Base-by-base conservation (phyloP, 768 basidiomycete genomes). In the Trametes cingulata region DNA sequence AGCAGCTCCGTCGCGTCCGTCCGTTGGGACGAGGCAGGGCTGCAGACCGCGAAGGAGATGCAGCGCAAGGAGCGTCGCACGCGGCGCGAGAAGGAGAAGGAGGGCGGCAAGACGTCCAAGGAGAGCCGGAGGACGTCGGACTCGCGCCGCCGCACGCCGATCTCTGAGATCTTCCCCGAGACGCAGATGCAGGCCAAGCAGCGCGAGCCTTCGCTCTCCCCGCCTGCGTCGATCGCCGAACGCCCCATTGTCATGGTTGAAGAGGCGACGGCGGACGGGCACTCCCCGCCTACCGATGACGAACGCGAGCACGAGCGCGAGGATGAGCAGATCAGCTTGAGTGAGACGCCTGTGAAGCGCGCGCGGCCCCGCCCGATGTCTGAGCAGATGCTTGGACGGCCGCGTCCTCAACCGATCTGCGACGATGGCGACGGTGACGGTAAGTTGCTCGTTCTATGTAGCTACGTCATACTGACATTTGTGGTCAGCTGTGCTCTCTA, bases 161-260 rank as follows among this genome's bases (percentile, higher is more conserved):
- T 91, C 29, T 73, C 75, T 10, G 82, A 85, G 33, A 76, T 92
- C 41, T 91, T 91, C 74, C 82, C 85, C 0, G 80, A 80, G 20
- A 61, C 64, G 5, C 56, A 65, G 56, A 49, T 54, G 17, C 64
- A 65, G 24, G 46, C 29, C 8, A 49, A 57, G 17, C 57, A 57
- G 41, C 65, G 58, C 29, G 33, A 52, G 13, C 60, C 55, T 0
- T 61, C 64, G n/a, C 36, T 55, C 9, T 60, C 54, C 36, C 56
- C 66, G 12, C 43, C 62, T 6, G 52, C 53, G 24, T 56, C 57
- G 17, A 36, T 48, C 8, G 22, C 50, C 2, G 64, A 62, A 10
- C 27, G 43, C 29, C 73, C 76, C 0, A 61, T 76, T 39, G 41
- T 85, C 15, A 79, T 72, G 0, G 73, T 85, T 0, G 81, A 86